Evolutionary conservation across 352 stramenopile genomes (phyloP), one percentile per base, ranked within the genome.

Genomic region (Pythium scleroteichum): DNA sequence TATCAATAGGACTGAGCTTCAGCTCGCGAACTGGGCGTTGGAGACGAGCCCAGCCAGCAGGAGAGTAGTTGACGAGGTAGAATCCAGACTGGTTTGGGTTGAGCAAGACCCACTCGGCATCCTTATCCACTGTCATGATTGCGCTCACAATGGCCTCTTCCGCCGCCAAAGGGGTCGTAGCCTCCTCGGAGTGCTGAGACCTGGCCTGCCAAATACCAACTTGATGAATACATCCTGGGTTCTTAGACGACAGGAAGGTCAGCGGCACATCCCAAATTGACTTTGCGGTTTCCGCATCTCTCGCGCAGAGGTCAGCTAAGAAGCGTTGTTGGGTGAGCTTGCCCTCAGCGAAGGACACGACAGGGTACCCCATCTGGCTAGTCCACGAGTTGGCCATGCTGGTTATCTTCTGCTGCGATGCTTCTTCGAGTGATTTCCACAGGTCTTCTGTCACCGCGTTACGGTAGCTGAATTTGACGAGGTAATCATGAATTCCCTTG

Each of bases 401-500:
- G 33, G 78, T 84, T 57, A 98, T 90, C 39, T 94, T 83, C 72
- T 97, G 87, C 19, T 90, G 90, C 6, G 88, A 98, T 14, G 83
- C 85, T 42, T 97, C 69, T 54, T 97, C 87, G 68, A 98, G 94
- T 6, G 90, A 83, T 48, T 92, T 70, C 97, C 96, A 99, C 45
- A 99, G 72, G 73, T 99, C 90, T 23, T 92, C 82, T 0, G 97
- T 99, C 71, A 93, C 79, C 1, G 97, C 96, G 71, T 99, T 99
- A 22, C 68, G 68, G 75, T 99, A 99, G 58, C 89, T 92, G 76
- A 87, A 88, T 46, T 82, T 71, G 35, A 85, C 84, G 64, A 99
- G 90, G 75, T 99, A 99, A 7, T 85, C 82, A 52, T 92, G 82
- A 26, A 99, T 88, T 41, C 95, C 96, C 13, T 69, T 63, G 54